Percentiles rank a stretch among this genome's conserved stretches.
phyloP scores from a whole-genome alignment of 345 rosid genomes.

The Erodium maritimum region DNA sequence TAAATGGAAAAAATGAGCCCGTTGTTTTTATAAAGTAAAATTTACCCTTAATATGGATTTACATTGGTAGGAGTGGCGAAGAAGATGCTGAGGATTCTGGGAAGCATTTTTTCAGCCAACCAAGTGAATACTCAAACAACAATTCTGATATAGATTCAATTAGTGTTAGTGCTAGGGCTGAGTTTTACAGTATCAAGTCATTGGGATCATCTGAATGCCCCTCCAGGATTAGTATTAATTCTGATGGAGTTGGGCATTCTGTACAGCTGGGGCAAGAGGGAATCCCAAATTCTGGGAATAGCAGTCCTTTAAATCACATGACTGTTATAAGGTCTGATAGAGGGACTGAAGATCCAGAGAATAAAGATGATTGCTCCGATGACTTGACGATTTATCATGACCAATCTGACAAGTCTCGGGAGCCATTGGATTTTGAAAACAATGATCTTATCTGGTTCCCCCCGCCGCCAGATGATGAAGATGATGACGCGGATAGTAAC shows the following conservation, averaged over 20 bases:
- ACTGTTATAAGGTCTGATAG: slow-evolving; percentile 45
- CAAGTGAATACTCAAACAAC: slow-evolving; percentile 51
- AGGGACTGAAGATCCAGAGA: slow-evolving; percentile 34
- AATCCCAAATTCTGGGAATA: slow-evolving; percentile 36
- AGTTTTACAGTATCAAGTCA: slow-evolving; percentile 56
- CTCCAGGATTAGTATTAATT: slow-evolving; percentile 73
- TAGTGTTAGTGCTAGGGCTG: slow-evolving; percentile 77
- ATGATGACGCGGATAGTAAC: slow-evolving; percentile 63
- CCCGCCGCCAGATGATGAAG: slow-evolving; percentile 79
- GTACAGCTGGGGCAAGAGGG: slow-evolving; percentile 61
- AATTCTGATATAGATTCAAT: slow-evolving; percentile 60
- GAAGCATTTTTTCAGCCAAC: slow-evolving; percentile 52
- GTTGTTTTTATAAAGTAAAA: background rate
- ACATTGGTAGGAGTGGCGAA: slow-evolving; percentile 60
- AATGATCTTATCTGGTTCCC: slow-evolving; percentile 82
- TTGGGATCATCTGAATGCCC: slow-evolving; percentile 76
- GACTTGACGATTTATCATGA: slow-evolving; percentile 20
- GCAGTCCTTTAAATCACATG: slow-evolving; percentile 42
- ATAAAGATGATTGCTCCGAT: slow-evolving; percentile 36
- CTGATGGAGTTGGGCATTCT: slow-evolving; percentile 53
- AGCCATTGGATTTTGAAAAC: slow-evolving; percentile 74
- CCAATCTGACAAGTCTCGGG: slow-evolving; percentile 31
- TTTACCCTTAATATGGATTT: background rate
- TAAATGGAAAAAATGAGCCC: background rate
- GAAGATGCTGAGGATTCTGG: slow-evolving; percentile 50